Percentiles rank a stretch among this genome's conserved stretches.
phyloP scores from a whole-genome alignment of 1,284 basidiomycete genomes.

The Sporisorium scitamineum region DNA sequence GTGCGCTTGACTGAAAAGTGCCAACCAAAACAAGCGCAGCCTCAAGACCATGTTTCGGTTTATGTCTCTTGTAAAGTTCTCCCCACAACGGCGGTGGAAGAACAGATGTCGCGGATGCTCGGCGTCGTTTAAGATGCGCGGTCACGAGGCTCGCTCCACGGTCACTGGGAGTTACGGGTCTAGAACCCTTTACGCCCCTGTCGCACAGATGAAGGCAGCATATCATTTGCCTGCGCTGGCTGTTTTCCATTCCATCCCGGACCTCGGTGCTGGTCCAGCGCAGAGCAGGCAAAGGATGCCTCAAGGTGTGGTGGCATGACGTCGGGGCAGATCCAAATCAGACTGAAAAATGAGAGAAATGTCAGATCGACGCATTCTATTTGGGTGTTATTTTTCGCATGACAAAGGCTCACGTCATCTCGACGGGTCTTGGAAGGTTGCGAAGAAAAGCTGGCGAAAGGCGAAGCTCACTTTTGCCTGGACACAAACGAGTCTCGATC shows the following conservation, averaged over 20 bases:
- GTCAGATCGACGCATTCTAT: background rate
- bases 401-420: slow-evolving; percentile 33
- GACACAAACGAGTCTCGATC: background rate
- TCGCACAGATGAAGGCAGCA: background rate
- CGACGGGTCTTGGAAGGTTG: background rate
- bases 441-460: slow-evolving; percentile 21
- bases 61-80: background rate
- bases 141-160: slow-evolving; percentile 6
- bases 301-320: background rate
- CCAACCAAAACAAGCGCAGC: background rate
- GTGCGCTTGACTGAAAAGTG: background rate
- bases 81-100: background rate
- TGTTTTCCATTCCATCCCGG: too few species aligned
- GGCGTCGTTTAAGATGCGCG: slow-evolving; percentile 3
- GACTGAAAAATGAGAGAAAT: background rate
- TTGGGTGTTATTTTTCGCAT: background rate
- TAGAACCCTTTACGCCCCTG: background rate
- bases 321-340: background rate
- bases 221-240: background rate
- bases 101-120: background rate
- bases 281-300: background rate
- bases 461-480: background rate
- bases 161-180: background rate
- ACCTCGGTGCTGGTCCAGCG: background rate
- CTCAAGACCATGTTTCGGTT: background rate